Base-by-base conservation (phyloP, 2,329 filamentous ascomycete genomes). In the Monilinia polystroma region DNA sequence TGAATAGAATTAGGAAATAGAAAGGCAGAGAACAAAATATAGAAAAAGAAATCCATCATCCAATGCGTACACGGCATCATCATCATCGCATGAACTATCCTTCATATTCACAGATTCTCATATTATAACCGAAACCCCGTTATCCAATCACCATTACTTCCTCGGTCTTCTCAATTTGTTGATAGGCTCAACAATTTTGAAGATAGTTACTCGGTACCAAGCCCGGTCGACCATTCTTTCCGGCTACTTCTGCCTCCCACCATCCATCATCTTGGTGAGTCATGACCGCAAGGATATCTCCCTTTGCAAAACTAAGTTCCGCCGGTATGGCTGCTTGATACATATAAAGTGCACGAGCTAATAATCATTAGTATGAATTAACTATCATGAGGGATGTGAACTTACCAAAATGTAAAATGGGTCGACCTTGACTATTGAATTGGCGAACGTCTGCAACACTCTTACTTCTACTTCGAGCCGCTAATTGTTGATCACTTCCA, bases 201-300 rank as follows among this genome's bases (percentile, higher is more conserved):
- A 90, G 80, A 73, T 90, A 90, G 76, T 90, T 90, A 77, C 87
- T 89, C 70, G 87, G 87, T 71, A 90, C 87, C 75, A 90, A 81
- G 68, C 87, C 87, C 79, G 82, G 60, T 84, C 86, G 70, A n/a
- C 77, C 78, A 67, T 83, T 85, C 70, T 84, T 83, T 32, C 89
- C 88, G 56, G 93, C 91, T 52, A 97, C 87, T 78, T 97, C 94
- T 16, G 96, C 96, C 80, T 99, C 95, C 95, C 96, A 99, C 95
- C 95, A 99, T 26, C 95, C 95, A 76, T 99, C 95, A 77, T 99
- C 95, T 79, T 99, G 95, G 74, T 96, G 87, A 68, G 93, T 85
- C 57, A 97, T 82, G 18, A 99, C 88, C 2, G 94, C 92, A 18
- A 99, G 83, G 68, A 94, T 87, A 76, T 99, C 96, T 58, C 93